A percentile compares a stretch with the other conserved stretches of the same genome.
These are phyloP conservation scores for Coemansia sp. DNA, from an alignment of 192 early-diverging fungal species.

Conservation along the genomic window DNA sequence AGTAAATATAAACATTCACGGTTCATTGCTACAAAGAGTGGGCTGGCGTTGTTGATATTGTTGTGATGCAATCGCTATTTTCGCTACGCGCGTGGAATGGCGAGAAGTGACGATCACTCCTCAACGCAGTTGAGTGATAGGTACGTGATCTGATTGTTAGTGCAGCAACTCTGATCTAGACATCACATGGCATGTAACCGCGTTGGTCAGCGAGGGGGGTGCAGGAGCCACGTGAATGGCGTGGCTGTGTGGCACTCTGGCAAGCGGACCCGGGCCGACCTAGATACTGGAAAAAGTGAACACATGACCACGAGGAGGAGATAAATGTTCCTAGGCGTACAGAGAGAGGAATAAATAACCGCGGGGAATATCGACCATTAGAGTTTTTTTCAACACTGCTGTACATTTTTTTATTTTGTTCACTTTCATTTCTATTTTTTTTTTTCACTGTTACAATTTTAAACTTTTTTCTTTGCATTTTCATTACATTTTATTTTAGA, in stretches of 20 bases:
- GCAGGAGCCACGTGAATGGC: not conserved
- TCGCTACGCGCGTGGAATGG: too few species aligned
- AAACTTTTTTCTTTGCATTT: not conserved
- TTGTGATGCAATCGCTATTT: too few species aligned
- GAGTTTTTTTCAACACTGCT: not conserved
- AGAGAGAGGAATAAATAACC: too few species aligned
- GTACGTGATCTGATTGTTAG: not conserved
- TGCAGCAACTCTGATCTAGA: conserved; percentile 2
- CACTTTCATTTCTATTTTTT: too few species aligned
- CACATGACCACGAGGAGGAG: not conserved
- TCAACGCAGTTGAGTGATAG: not conserved
- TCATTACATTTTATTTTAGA: not conserved
- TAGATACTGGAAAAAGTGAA: not conserved
- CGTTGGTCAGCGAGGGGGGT: not conserved
- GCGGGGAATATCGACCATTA: not conserved
- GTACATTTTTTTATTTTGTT: not conserved
- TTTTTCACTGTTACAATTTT: not conserved
- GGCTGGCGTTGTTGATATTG: not conserved
- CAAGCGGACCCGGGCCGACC: not conserved
- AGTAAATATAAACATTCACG: not conserved
- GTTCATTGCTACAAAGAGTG: not conserved
- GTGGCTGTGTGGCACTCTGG: not conserved
- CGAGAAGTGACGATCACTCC: not conserved
- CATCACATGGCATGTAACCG: not conserved
- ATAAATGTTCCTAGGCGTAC: too few species aligned